Conservation (phyloP, 441 rosid genomes). For the Pelargonium citronellum region DNA sequence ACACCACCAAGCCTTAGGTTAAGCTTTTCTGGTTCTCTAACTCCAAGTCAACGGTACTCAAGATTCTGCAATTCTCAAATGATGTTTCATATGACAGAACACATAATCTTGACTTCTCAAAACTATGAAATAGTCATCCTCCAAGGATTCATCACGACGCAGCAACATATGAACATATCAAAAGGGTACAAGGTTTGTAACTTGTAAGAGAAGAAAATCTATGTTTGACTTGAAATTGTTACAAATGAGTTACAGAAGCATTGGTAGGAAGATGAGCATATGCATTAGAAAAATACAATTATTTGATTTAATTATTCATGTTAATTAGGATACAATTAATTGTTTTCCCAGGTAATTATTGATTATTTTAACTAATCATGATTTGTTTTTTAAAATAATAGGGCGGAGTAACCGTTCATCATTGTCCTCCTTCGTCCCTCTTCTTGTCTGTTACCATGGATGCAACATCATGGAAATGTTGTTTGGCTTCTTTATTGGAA, state of each 20-base stretch:
- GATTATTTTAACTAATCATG: not conserved
- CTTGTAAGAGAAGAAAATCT: constrained; percentile 23
- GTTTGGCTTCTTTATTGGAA: not conserved
- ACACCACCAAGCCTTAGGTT: not conserved
- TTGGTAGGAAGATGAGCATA: constrained; percentile 25
- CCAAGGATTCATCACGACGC: constrained; percentile 5
- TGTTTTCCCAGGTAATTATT: not conserved
- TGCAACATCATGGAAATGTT: constrained; percentile 32
- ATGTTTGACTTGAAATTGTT: constrained; percentile 49
- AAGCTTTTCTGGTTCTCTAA: not conserved
- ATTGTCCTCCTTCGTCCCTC: constrained; percentile 41
- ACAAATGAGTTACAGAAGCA: constrained; percentile 26
- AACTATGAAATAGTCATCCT: constrained; percentile 11
- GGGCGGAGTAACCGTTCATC: constrained; percentile 38
- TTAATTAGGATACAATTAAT: constrained; percentile 22
- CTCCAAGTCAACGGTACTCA: constrained; percentile 5
- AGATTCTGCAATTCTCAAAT: constrained; percentile 1
- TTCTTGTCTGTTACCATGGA: constrained; percentile 44
- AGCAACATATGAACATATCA: constrained; percentile 17
- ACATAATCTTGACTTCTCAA: constrained; percentile 4
- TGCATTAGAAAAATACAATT: constrained; percentile 33
- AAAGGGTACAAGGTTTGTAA: constrained; percentile 18
- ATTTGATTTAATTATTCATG: constrained; percentile 24
- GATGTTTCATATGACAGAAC: constrained; percentile 1
- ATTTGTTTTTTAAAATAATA: constrained; percentile 17